phyloP scores from a whole-genome alignment of 2,329 filamentous ascomycete species.

The Fusarium mangiferae region DNA sequence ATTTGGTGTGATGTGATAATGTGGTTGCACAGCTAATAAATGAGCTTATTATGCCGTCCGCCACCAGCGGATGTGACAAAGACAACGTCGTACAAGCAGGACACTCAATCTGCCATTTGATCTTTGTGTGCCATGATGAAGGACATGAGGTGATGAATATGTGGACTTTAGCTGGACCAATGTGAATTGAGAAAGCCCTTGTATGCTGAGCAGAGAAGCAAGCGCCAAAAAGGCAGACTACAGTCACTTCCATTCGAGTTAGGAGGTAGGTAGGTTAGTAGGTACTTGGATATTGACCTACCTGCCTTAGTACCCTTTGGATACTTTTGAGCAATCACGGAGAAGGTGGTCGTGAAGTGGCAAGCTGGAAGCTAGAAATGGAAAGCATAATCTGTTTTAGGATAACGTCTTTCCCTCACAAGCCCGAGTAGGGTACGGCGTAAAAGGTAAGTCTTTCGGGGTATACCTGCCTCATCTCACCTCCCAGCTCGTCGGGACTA shows the following conservation, averaged over 20 bases:
- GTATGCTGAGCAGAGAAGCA: conserved; percentile 7
- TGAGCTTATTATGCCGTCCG: conserved; percentile 34
- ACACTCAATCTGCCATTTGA: conserved; percentile 24
- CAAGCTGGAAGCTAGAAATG: conserved; percentile 36
- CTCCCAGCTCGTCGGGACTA: conserved; percentile 17
- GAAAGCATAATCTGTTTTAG: conserved; percentile 36
- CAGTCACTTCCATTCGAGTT: not conserved
- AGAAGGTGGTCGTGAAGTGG: conserved; percentile 33
- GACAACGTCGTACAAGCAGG: conserved; percentile 18
- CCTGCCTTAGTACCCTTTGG: not conserved
- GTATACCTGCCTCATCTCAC: conserved; percentile 15
- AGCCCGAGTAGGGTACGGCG: conserved; percentile 12
- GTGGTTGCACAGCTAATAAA: conserved; percentile 29
- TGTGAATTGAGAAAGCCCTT: conserved; percentile 1
- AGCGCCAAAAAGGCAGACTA: not conserved
- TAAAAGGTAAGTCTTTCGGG: conserved; percentile 5
- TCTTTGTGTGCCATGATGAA: conserved; percentile 26
- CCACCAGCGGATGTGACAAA: conserved; percentile 26
- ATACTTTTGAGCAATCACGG: conserved; percentile 21
- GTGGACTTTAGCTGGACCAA: conserved; percentile 7
- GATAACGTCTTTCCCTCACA: conserved; percentile 19
- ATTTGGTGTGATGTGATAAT: conserved; percentile 28
- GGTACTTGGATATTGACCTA: not conserved
- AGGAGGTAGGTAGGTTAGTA: not conserved
- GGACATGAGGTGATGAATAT: conserved; percentile 7